These are phyloP conservation scores for Lactarius vividus DNA, from an alignment of 768 basidiomycete species.

Conservation along the genomic window DNA sequence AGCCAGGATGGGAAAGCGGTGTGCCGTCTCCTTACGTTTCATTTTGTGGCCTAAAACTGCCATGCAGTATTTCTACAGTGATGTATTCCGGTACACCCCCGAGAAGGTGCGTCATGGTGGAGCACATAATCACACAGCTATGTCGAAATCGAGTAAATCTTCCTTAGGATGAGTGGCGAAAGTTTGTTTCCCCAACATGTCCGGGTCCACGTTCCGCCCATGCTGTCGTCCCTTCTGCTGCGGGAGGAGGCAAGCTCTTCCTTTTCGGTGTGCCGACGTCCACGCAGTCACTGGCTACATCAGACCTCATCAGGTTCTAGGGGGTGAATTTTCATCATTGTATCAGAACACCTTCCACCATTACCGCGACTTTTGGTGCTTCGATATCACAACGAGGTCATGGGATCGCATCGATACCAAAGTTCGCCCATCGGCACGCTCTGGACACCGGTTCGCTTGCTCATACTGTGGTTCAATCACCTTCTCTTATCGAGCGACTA, in stretches of 20 bases:
- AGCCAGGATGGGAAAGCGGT: slow-evolving; percentile 82
- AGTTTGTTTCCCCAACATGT: slow-evolving; percentile 77
- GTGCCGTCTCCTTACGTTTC: slow-evolving; percentile 28
- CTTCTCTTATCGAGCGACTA: neutral
- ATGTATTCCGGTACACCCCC: slow-evolving; percentile 82
- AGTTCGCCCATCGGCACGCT: slow-evolving; percentile 71
- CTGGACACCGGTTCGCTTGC: slow-evolving; percentile 67
- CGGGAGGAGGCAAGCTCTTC: slow-evolving; percentile 83
- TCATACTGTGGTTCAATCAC: neutral
- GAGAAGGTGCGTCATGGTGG: slow-evolving; percentile 53
- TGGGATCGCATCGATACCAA: slow-evolving; percentile 94
- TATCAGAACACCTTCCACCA: slow-evolving; percentile 85
- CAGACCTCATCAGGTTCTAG: slow-evolving; percentile 35
- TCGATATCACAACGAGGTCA: slow-evolving; percentile 70
- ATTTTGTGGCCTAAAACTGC: neutral
- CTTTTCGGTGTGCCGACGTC: slow-evolving; percentile 56
- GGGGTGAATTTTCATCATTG: slow-evolving; percentile 84
- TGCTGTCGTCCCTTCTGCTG: slow-evolving; percentile 68
- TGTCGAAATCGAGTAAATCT: neutral
- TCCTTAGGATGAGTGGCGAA: slow-evolving; percentile 80
- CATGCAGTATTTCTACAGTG: slow-evolving; percentile 77
- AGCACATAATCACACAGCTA: neutral
- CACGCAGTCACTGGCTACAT: neutral
- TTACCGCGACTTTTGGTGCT: slow-evolving; percentile 87
- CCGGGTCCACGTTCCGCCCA: slow-evolving; percentile 90